These are phyloP conservation scores for Spencermartinsiella europaea DNA, from an alignment of 805 yeast genomes.

Conservation along the genomic window DNA sequence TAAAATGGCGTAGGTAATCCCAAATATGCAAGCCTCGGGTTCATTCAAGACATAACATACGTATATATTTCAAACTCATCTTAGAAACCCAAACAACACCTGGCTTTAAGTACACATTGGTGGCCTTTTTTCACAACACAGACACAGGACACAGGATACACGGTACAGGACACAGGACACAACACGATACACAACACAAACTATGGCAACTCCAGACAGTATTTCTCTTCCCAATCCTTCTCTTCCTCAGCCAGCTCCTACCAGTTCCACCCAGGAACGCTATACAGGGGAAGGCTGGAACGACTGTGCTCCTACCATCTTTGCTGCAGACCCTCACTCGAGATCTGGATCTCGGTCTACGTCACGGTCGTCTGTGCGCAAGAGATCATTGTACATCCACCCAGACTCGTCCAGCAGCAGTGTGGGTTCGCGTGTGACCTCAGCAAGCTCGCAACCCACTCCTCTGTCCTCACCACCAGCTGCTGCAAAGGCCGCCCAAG, in stretches of 20 bases:
- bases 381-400: neutral
- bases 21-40: too few species aligned
- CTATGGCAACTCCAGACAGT: neutral
- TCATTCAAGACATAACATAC: too few species aligned
- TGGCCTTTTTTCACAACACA: too few species aligned
- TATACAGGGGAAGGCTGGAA: conserved; percentile 47
- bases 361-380: conserved; percentile 4
- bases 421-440: conserved; percentile 1
- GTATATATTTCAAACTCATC: too few species aligned
- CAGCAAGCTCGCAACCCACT: neutral
- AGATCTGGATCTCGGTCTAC: conserved; percentile 1
- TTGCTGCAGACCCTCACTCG: conserved; percentile 6
- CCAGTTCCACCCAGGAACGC: conserved; percentile 14
- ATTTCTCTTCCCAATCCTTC: neutral
- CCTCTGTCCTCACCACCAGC: neutral
- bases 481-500: neutral
- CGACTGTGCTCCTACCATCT: conserved; percentile 46
- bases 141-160: too few species aligned
- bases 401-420: conserved; percentile 12
- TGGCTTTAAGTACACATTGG: too few species aligned
- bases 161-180: too few species aligned
- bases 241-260: conserved; percentile 2
- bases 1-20: too few species aligned
- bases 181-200: neutral
- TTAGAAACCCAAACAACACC: too few species aligned